Percentiles rank a stretch among this genome's conserved stretches.
Conservation (phyloP, 2,329 filamentous ascomycete genomes). For the Xylariaceae sp. region DNA sequence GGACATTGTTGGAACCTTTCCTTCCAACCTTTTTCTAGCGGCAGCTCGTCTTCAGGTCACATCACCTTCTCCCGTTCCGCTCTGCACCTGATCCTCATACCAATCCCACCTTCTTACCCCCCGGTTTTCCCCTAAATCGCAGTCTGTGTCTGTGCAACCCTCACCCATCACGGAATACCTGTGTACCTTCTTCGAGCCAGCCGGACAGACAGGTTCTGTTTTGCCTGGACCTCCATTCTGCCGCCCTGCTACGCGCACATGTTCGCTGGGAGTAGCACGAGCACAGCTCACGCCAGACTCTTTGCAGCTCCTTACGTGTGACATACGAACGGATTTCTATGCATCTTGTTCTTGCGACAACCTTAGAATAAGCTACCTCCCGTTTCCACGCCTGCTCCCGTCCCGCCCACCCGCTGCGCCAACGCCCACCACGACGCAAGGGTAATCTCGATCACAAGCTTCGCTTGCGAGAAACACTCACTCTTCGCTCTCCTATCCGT, state of each 20-base stretch:
- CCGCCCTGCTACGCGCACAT: neutral
- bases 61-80: neutral
- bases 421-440: neutral
- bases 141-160: neutral
- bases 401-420: slow-evolving; percentile 2
- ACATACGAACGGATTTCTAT: slow-evolving; percentile 1
- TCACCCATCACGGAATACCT: neutral
- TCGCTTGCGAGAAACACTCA: neutral
- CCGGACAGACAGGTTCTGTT: neutral
- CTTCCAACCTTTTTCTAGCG: neutral
- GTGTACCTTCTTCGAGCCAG: neutral
- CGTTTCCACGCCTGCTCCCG: neutral
- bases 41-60: neutral
- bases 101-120: neutral
- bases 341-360: slow-evolving; percentile 12
- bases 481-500: neutral
- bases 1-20: neutral
- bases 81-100: neutral
- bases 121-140: neutral
- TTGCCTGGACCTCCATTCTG: neutral
- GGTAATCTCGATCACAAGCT: neutral
- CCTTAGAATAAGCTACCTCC: slow-evolving; percentile 2
- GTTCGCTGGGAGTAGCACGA: neutral
- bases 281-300: neutral
- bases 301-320: neutral